Base-by-base conservation (phyloP, 2,329 filamentous ascomycete species). In the Fusarium proliferatum region DNA sequence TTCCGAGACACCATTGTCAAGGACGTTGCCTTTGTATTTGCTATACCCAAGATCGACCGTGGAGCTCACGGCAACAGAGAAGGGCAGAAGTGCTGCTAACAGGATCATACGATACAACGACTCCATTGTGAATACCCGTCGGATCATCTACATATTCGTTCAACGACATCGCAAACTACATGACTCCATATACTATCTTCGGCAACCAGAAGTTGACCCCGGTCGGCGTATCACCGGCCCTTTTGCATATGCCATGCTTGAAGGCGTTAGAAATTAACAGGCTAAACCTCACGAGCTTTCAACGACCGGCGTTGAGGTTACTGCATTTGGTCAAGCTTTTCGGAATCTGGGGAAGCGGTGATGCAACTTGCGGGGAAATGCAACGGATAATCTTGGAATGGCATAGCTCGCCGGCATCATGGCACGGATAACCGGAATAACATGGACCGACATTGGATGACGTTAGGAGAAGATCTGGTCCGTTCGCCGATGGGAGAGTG, bases 21-120 rank as follows among this genome's bases (percentile, higher is more conserved):
- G 83, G 3, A 84, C 78, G 8, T 83, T 81, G 13, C 93, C 93
- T 56, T 85, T 81, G 77, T 95, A 94, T 33, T 85, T 87, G 36
- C 91, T 87, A 78, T 95, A 95, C 6, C 86, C 87, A 28, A 95
- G 84, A 69, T 93, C 85, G 19, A 94, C 89, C 3, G 64, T 30
- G 21, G 69, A 28, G 17, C 59, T 45, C 1, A 77, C 74, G 0
- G 76, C 74, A 7, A 19, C 3, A 12, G 46, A 64, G 13, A 53
- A 55, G 7, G 72, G 61, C 1, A 71, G 21, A 4, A 77, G 36
- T 7, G 61, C 43, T 16, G 36, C 53, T 4, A 58, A 28, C 21
- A 65, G n/a, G 3, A 75, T 41, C 16, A 69, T 19, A 34, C 23
- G 30, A 38, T 23, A 55, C 4, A 60, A 9, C 6, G 60, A 48